Base-by-base conservation (phyloP, 2,329 filamentous ascomycete genomes). In the Ophiocordyceps robertsii region DNA sequence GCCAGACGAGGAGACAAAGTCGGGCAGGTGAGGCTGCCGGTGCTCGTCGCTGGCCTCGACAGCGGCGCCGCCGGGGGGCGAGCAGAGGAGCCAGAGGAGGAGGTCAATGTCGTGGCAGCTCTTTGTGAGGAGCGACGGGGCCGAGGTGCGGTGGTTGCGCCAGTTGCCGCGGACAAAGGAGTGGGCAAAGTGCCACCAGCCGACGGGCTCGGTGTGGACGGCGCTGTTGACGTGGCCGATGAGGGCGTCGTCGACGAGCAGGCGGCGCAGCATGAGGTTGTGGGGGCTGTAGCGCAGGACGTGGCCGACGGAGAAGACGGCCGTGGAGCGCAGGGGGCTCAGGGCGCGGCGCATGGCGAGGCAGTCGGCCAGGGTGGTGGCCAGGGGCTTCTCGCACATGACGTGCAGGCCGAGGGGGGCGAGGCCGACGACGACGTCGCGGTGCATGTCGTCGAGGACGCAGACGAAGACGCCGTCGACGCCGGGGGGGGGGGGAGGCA, bases 21-120 rank as follows among this genome's bases (percentile, higher is more conserved):
- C 71, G 0, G 90, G 90, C 1, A 90, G 68, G 59, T 95, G 89
- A 0, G 82, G 73, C 13, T 62, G 59, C 8, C 61, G 60, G 2
- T 61, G 53, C 13, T 16, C n/a, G 12, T 67, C 63, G 1, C 66
- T 59, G 42, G 61, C 63, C 13, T 58, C 57, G 9, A 9, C 24
- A 27, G 24, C 24, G 24, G 24, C 6, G 24, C 6, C 6, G 24
- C 24, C 24, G 6, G 24, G 24, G 24, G 24, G 24, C 24, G 84
- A 86, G 56, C 82, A 90, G 11, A 96, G 72, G 38, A 96, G 66
- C 92, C 92, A 98, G 14, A 96, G 68, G 5, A 96, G 65, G 44
- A 96, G 77, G 56, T 98, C 92, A 40, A 98, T 84, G 53, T 98
- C 92, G 55, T 98, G 92, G 52, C 92, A 96, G 45, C 86, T 93